A percentile compares a stretch with the other conserved stretches of the same genome.
phyloP scores from a whole-genome alignment of 768 basidiomycete genomes.

The Rhizopogon salebrosus region DNA sequence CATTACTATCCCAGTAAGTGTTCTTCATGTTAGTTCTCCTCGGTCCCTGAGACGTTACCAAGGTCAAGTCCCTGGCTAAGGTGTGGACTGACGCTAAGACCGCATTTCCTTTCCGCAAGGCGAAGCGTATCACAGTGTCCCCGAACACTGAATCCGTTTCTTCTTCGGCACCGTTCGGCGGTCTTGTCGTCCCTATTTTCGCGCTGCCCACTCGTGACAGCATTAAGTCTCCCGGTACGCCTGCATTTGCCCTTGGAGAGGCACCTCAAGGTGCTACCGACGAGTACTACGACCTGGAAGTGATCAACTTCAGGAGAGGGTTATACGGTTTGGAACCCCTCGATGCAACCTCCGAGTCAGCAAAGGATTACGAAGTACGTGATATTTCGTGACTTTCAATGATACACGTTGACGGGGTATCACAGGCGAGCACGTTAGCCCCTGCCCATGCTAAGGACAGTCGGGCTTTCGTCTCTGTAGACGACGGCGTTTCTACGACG shows the following conservation, averaged over 20 bases:
- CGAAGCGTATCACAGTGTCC: neutral
- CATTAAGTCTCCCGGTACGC: neutral
- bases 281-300: conserved; percentile 4
- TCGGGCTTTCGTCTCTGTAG: no score
- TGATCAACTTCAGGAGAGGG: conserved; percentile 4
- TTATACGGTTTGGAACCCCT: no score
- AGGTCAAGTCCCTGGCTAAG: neutral
- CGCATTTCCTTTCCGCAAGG: neutral
- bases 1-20: neutral
- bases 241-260: neutral
- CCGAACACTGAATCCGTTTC: neutral
- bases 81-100: neutral
- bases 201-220: conserved; percentile 2
- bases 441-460: no score
- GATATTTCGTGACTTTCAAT: no score
- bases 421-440: no score
- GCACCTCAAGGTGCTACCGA: neutral
- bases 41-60: neutral
- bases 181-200: neutral
- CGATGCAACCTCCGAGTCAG: no score
- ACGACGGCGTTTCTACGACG: neutral
- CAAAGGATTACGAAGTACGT: no score
- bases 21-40: neutral
- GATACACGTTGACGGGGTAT: no score
- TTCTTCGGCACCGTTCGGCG: neutral